Percentiles rank a stretch among this genome's conserved stretches.
phyloP scores from a whole-genome alignment of 2,329 filamentous ascomycete species.

The Neopestalotiopsis sp. region DNA sequence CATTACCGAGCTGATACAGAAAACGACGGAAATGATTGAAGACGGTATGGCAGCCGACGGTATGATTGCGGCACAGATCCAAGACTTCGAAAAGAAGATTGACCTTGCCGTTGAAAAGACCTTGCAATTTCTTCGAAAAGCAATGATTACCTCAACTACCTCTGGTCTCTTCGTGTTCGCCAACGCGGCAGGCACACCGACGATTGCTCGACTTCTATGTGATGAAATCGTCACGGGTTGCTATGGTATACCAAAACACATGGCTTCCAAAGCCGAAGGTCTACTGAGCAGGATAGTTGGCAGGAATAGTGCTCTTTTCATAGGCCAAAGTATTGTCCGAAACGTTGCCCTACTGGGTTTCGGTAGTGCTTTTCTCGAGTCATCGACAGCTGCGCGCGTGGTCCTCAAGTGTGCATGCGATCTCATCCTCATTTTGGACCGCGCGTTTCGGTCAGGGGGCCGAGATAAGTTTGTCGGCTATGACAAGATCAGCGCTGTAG shows the following conservation, averaged over 20 bases:
- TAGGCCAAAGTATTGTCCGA: neutral
- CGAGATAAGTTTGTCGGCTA: neutral
- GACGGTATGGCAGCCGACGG: neutral
- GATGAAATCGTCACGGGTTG: neutral
- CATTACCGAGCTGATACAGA: neutral
- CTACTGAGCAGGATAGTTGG: neutral
- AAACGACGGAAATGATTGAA: neutral
- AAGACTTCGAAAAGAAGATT: neutral
- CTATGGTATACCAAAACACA: neutral
- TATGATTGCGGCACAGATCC: conserved; percentile 9
- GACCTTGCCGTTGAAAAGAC: conserved; percentile 7
- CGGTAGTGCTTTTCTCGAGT: neutral
- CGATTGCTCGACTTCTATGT: neutral
- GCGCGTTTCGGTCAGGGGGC: neutral
- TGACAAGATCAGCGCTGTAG: neutral
- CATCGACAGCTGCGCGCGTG: neutral
- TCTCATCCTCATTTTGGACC: conserved; percentile 1
- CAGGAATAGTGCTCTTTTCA: neutral
- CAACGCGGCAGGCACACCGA: neutral
- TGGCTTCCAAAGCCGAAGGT: neutral
- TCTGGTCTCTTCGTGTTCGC: neutral
- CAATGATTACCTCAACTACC: neutral
- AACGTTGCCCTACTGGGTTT: neutral
- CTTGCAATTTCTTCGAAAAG: neutral
- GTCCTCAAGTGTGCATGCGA: neutral